These are phyloP conservation scores for Saccharomycopsis sp. DNA, from an alignment of 805 yeast species.

Conservation along the genomic window DNA sequence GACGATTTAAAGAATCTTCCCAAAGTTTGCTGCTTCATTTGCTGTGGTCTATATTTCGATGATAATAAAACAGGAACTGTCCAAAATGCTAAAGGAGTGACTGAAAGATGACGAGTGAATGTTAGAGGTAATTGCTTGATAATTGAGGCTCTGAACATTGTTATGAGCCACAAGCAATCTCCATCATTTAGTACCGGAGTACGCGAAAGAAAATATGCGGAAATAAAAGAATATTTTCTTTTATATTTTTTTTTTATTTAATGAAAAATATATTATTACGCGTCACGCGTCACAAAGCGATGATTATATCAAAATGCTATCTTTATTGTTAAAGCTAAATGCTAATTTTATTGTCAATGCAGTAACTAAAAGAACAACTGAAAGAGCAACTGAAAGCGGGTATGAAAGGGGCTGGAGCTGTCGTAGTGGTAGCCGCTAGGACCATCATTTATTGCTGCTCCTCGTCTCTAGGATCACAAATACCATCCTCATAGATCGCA, in stretches of 20 bases:
- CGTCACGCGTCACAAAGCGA: not conserved
- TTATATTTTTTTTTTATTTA: too few relatives aligned
- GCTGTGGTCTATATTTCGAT: not conserved
- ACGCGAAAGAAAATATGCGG: too few relatives aligned
- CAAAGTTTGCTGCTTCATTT: slow-evolving; percentile 6
- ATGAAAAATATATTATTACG: not conserved
- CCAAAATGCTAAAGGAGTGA: not conserved
- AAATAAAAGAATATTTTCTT: not conserved
- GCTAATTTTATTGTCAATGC: too few relatives aligned
- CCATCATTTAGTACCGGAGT: too few relatives aligned
- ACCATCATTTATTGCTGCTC: slow-evolving; percentile 35
- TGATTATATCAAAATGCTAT: not conserved
- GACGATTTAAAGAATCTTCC: slow-evolving; percentile 6
- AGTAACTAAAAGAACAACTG: too few relatives aligned
- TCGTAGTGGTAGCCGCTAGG: too few relatives aligned
- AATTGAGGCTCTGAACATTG: not conserved
- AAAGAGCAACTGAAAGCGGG: too few relatives aligned
- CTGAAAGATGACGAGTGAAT: not conserved
- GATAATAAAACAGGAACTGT: not conserved
- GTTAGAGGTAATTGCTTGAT: not conserved
- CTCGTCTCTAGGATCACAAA: slow-evolving; percentile 89
- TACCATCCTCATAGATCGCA: slow-evolving; percentile 94
- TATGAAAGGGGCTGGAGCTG: too few relatives aligned
- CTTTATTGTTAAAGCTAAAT: too few relatives aligned
- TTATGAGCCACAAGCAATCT: not conserved